phyloP scores from a whole-genome alignment of 805 yeast genomes.

The Hanseniaspora taiwanica region DNA sequence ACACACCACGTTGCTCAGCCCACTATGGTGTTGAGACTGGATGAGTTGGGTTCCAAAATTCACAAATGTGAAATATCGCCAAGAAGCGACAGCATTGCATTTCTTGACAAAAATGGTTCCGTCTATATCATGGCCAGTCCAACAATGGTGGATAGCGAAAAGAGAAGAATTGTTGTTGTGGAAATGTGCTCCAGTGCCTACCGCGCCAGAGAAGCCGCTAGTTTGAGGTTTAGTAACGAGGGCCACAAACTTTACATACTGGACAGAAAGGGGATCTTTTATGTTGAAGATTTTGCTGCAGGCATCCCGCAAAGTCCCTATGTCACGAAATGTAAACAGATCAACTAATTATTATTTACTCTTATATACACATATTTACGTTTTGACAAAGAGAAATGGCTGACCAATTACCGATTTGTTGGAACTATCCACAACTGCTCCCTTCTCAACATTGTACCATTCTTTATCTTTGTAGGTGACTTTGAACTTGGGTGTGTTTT shows the following conservation, averaged over 20 bases:
- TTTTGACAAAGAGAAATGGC: background rate
- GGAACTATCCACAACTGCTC: constrained; percentile 18
- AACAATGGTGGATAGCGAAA: constrained; percentile 40
- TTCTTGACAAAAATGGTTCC: constrained; percentile 64
- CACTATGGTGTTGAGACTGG: constrained; percentile 44
- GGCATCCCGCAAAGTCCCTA: constrained; percentile 63
- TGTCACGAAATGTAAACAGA: constrained; percentile 52
- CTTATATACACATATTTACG: background rate
- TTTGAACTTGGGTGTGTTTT: constrained; percentile 62
- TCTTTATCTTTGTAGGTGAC: constrained; percentile 29
- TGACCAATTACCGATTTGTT: background rate
- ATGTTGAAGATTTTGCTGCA: constrained; percentile 77
- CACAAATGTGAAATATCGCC: constrained; percentile 70
- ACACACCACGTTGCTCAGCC: constrained; percentile 34
- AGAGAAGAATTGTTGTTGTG: constrained; percentile 37
- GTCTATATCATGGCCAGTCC: constrained; percentile 59
- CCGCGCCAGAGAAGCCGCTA: constrained; percentile 63
- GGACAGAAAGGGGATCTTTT: constrained; percentile 71
- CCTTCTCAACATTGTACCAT: constrained; percentile 39
- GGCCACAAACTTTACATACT: constrained; percentile 68
- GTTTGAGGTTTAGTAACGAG: constrained; percentile 59
- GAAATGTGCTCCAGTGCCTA: constrained; percentile 72
- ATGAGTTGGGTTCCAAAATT: constrained; percentile 70
- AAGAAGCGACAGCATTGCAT: constrained; percentile 74
- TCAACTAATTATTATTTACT: constrained; percentile 19